These are phyloP conservation scores for Candida caryicola DNA, from an alignment of 805 yeast genomes.

Conservation along the genomic window DNA sequence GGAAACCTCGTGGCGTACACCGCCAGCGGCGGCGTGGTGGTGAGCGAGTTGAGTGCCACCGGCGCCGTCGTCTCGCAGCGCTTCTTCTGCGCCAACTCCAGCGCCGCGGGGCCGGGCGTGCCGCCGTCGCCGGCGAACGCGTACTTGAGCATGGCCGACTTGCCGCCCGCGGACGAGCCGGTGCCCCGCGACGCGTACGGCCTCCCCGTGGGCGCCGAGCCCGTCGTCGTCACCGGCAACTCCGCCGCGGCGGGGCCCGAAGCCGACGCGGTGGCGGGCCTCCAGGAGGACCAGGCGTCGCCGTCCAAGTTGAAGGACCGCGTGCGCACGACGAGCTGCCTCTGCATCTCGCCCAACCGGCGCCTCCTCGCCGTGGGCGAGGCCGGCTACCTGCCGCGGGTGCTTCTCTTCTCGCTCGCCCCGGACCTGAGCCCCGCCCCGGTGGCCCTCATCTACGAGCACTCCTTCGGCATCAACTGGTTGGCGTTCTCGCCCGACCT, in stretches of 20 bases:
- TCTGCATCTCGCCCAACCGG: constrained; percentile 57
- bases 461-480: constrained; percentile 59
- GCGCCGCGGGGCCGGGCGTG: not conserved
- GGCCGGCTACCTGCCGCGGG: constrained; percentile 64
- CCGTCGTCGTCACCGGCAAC: constrained; percentile 23
- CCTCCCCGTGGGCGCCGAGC: constrained; percentile 27
- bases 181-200: constrained; percentile 33
- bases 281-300: constrained; percentile 8
- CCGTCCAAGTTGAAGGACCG: constrained; percentile 34
- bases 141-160: constrained; percentile 25
- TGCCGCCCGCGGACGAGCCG: constrained; percentile 7
- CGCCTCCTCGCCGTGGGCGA: constrained; percentile 66
- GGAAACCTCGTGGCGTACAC: constrained; percentile 48
- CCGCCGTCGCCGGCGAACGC: constrained; percentile 22
- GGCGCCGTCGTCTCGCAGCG: constrained; percentile 33
- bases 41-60: constrained; percentile 30
- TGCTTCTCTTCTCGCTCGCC: constrained; percentile 57
- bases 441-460: constrained; percentile 55
- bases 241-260: constrained; percentile 3
- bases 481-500: constrained; percentile 61
- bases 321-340: constrained; percentile 52
- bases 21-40: constrained; percentile 62
- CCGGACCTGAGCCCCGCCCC: constrained; percentile 48
- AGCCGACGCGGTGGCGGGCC: constrained; percentile 11
- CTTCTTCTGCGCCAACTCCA: constrained; percentile 50